Conservation (phyloP, 305 asterid genomes). For the Solanum hybrid region DNA sequence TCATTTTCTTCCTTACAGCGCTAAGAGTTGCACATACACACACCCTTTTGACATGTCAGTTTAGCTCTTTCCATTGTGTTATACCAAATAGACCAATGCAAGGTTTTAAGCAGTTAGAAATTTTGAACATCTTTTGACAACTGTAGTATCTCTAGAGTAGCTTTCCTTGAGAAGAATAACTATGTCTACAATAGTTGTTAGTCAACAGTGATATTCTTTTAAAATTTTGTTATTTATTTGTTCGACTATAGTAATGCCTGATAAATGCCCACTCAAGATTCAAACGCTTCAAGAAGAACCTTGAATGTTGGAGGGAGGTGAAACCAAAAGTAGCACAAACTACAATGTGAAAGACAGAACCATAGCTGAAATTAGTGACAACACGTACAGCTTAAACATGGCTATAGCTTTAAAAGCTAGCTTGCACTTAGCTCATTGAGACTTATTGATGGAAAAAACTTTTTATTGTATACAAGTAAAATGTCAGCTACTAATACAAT, state of each 20-base stretch:
- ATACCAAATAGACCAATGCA: neutral
- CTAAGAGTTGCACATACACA: neutral
- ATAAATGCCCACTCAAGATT: neutral
- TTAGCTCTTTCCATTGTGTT: neutral
- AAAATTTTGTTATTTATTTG: neutral
- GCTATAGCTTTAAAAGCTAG: neutral
- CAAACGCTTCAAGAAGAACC: neutral
- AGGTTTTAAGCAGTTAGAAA: neutral
- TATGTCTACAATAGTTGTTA: neutral
- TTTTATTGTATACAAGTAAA: neutral
- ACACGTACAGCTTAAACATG: neutral
- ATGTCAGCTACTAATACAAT: neutral
- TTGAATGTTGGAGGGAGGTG: neutral
- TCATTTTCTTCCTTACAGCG: slow-evolving; percentile 1
- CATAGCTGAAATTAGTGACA: neutral
- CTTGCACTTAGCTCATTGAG: neutral
- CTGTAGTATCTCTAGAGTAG: neutral
- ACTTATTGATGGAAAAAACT: neutral
- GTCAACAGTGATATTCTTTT: neutral
- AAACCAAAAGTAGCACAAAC: neutral
- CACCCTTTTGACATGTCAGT: neutral
- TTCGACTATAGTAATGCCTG: neutral
- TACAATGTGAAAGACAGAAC: neutral
- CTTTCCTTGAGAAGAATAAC: neutral
- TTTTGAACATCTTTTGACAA: neutral